Percentiles rank a stretch among this genome's conserved stretches.
Conservation (phyloP, 768 basidiomycete species). For the Boletus pseudo-olivaceus region DNA sequence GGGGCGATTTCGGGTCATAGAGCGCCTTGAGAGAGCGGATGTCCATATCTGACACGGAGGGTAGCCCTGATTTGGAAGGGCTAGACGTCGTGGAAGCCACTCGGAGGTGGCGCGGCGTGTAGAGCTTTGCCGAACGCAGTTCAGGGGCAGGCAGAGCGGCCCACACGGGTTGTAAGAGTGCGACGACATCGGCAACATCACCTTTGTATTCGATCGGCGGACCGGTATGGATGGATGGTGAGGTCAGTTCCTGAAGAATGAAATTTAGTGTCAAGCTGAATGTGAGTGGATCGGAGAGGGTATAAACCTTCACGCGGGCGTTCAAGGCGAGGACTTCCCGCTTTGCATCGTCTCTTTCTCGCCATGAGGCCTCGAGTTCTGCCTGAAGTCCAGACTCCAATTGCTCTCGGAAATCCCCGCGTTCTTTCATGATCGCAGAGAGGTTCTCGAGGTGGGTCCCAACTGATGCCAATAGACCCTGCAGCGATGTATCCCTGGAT, state of each 20-base stretch:
- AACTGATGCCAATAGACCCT: conserved; percentile 47
- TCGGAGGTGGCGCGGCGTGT: conserved; percentile 44
- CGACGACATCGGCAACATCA: conserved; percentile 54
- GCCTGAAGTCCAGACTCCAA: conserved; percentile 53
- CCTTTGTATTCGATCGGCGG: conserved; percentile 32
- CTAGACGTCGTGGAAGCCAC: conserved; percentile 41
- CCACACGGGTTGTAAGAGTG: conserved; percentile 75
- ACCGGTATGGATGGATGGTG: conserved; percentile 21
- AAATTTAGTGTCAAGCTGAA: not conserved
- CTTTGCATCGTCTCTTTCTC: conserved; percentile 49
- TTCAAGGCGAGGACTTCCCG: conserved; percentile 40
- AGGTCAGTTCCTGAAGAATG: conserved; percentile 21
- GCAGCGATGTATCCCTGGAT: conserved; percentile 48
- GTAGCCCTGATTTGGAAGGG: conserved; percentile 30
- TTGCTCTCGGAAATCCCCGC: conserved; percentile 39
- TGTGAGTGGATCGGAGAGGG: not conserved
- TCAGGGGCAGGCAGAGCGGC: conserved; percentile 79
- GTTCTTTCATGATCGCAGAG: conserved; percentile 40
- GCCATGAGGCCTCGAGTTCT: conserved; percentile 53
- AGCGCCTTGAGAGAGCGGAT: conserved; percentile 81
- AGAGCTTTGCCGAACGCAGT: conserved; percentile 66
- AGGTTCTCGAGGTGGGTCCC: conserved; percentile 50
- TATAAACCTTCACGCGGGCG: conserved; percentile 36
- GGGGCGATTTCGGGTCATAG: conserved; percentile 47
- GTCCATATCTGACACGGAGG: conserved; percentile 79